Base-by-base conservation (phyloP, 208 protist genomes). In the Trypanosoma rangeli region DNA sequence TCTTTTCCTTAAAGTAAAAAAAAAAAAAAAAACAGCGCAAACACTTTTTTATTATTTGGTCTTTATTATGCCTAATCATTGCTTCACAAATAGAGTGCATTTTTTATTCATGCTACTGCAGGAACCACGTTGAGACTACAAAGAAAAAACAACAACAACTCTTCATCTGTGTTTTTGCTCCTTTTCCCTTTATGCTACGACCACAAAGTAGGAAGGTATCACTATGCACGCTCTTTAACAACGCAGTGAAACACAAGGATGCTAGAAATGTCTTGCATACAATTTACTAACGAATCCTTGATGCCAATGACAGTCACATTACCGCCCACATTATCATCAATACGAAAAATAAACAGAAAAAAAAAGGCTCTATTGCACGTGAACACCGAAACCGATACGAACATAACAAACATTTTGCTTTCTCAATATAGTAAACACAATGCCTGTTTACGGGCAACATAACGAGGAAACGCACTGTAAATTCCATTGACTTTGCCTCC, bases 31-130 rank as follows among this genome's bases (percentile, higher is more conserved):
- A 13, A 29, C 15, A n/a, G 20, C 61, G 46, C 61, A 55, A 55
- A 22, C 35, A 24, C 29, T 44, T 42, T 7, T 37, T 57, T 73
- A 54, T 72, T 22, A 55, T 35, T 72, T 49, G 22, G 46, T 53
- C 33, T 58, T 53, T 53, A 24, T 53, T 26, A 26, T 53, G 7
- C n/a, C 1, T 53, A 3, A 1, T 53, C 4, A 3, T 53, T 1
- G 24, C 7, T n/a, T 4, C 7, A 10, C 49, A 53, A 28, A 1
- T 4, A 5, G 22, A 3, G 20, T 53, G 8, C 22, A 3, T 12
- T 4, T 53, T 9, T 53, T 5, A 24, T 26, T 53, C 9, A 26
- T 53, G 20, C 9, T 28, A 9, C 49, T 12, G n/a, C 7, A 28
- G 16, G 49, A 26, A 12, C 9, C 16, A 16, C 20, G 46, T n/a